Evolutionary conservation across 1,139 yeast genomes (phyloP), one percentile per base, ranked within the genome.

Genomic region (Suhomyces ambrosiae): DNA sequence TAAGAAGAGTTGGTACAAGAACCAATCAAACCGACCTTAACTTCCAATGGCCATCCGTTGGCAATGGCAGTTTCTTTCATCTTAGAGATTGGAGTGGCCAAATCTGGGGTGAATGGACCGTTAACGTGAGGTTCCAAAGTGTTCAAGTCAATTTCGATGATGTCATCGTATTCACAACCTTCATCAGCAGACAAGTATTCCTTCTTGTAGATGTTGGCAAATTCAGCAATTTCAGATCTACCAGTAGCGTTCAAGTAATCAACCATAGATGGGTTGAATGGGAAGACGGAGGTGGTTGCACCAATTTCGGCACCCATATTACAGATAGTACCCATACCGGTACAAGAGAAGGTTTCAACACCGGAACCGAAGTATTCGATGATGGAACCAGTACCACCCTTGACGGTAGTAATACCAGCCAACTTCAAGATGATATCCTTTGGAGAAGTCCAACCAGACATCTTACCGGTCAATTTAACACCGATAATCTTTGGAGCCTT

Each of bases 281-380:
- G 98, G 95, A 92, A 92, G 50, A 86, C 90, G 38, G 97, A 92
- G 46, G 98, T 92, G 52, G 98, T 90, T 47, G 97, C 98, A 78
- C 98, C 98, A 56, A 90, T 88, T 75, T 90, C 98, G 54, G 98
- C 98, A 82, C 98, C 98, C 98, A 90, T 90, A 73, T 90, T 90
- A 82, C 98, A 90, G 72, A 90, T 92, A 60, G 98, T 90, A 69
- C 95, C 98, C 98, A 90, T 90, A 81, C 98, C 98, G 49, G 98
- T 90, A 75, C 96, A 89, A 35, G 96, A 87, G 72, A 92, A 86
- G 50, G 96, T 83, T 60, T 87, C 84, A 50, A 90, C 90, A 81
- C 98, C 98, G 36, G 84, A 87, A 72, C 97, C 98, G 61, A 85
- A 90, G 78, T 92, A 92, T 76, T 92, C 98, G 51, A 92, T 94